These are phyloP conservation scores for Closterium sp. DNA, from an alignment of 139 green algal species.

Conservation along the genomic window DNA sequence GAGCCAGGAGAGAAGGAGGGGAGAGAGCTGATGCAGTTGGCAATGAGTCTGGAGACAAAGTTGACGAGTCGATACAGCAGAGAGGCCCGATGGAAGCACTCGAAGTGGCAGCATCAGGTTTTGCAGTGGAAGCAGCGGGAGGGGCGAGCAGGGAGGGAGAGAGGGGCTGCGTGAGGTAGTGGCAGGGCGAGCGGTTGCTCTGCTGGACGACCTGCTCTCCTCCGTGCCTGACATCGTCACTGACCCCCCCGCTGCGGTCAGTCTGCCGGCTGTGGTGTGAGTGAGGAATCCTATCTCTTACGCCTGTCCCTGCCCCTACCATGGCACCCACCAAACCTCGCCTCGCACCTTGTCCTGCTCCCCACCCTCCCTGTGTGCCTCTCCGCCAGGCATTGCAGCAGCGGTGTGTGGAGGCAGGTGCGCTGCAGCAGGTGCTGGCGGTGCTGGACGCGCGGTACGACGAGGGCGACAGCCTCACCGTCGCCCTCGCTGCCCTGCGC, in stretches of 20 bases:
- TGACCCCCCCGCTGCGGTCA: neutral
- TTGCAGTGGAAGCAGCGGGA: neutral
- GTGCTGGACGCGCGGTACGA: neutral
- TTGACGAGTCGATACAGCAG: too few relatives aligned
- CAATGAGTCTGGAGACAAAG: too few relatives aligned
- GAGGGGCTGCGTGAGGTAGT: too few relatives aligned
- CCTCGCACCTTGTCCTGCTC: neutral
- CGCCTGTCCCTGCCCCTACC: too few relatives aligned
- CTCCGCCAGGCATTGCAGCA: neutral
- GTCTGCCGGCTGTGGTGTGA: neutral
- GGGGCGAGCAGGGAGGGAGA: too few relatives aligned
- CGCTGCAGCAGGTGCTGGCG: neutral
- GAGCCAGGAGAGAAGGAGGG: neutral
- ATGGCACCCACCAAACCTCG: too few relatives aligned
- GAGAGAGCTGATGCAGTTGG: neutral
- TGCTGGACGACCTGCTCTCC: neutral
- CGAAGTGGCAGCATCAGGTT: neutral
- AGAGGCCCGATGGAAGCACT: too few relatives aligned
- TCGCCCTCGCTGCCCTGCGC: neutral
- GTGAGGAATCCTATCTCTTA: too few relatives aligned
- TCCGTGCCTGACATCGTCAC: neutral
- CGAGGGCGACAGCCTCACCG: neutral
- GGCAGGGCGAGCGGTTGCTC: neutral
- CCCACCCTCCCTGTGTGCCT: neutral
- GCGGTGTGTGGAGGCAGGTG: neutral